A percentile compares a stretch with the other conserved stretches of the same genome.
Conservation (phyloP, 208 protist species). For the Leishmania arabica region DNA sequence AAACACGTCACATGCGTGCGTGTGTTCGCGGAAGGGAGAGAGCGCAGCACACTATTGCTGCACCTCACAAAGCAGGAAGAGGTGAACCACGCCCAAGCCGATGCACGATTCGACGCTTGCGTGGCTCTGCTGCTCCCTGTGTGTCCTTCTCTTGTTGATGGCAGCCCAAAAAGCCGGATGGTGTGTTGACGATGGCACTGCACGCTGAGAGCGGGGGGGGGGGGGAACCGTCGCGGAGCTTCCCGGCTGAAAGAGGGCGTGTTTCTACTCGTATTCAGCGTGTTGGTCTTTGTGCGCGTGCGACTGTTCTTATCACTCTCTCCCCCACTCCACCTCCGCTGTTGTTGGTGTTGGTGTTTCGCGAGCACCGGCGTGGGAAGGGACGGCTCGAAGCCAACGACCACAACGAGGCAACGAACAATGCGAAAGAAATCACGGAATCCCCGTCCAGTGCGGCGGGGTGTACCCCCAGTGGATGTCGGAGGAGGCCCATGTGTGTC, state of each 20-base stretch:
- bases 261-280: too few species aligned
- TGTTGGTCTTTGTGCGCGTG: too few species aligned
- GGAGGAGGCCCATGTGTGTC: not conserved
- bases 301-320: too few species aligned
- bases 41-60: not conserved
- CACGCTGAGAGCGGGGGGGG: not conserved
- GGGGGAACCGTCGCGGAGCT: too few species aligned
- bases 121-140: not conserved
- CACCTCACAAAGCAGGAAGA: not conserved
- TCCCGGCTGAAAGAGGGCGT: too few species aligned
- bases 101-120: not conserved
- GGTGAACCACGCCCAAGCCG: not conserved
- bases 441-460: not conserved
- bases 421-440: not conserved
- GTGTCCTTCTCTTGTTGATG: not conserved
- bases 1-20: too few species aligned
- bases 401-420: not conserved
- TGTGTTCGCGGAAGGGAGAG: not conserved
- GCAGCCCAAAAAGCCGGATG: not conserved
- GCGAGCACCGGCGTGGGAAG: too few species aligned
- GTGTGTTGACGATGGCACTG: not conserved
- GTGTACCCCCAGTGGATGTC: not conserved
- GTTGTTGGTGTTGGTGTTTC: too few species aligned
- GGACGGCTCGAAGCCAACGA: too few species aligned
- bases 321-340: too few species aligned